These are phyloP conservation scores for Fagopyrum tataricum DNA, from an alignment of 148 eudicot species.

Conservation along the genomic window DNA sequence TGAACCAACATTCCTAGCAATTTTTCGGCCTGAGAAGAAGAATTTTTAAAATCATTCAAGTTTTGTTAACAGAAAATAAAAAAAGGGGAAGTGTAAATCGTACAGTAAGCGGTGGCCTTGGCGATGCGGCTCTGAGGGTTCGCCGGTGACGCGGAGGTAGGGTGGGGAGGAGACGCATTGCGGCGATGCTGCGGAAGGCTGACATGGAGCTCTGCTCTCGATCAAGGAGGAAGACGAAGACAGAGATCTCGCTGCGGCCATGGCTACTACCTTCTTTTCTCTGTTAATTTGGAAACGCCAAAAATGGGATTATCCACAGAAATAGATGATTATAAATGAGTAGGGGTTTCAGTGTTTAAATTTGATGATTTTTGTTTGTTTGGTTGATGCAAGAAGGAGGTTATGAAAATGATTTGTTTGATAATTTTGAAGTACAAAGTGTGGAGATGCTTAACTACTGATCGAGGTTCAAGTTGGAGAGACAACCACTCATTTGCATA, in stretches of 20 bases:
- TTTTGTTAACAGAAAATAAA: not conserved
- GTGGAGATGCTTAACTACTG: constrained; percentile 1
- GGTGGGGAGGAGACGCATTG: constrained; percentile 57
- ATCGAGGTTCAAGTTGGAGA: not conserved
- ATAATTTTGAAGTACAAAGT: not conserved
- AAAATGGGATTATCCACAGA: constrained; percentile 7
- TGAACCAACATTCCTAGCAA: constrained; percentile 69
- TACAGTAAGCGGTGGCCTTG: constrained; percentile 54
- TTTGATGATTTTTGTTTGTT: not conserved
- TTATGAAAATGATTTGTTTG: not conserved
- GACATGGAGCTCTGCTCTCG: constrained; percentile 44
- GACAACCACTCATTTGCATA: not conserved
- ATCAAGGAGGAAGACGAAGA: constrained; percentile 41
- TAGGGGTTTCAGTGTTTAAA: not conserved
- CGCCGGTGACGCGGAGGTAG: constrained; percentile 36
- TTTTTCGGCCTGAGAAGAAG: constrained; percentile 42
- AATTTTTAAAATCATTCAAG: not conserved
- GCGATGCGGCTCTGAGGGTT: constrained; percentile 38
- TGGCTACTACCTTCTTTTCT: constrained; percentile 18
- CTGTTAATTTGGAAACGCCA: not conserved
- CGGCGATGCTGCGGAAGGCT: constrained; percentile 45
- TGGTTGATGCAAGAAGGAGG: not conserved
- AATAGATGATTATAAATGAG: not conserved
- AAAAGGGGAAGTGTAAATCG: not conserved
- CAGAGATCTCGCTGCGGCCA: constrained; percentile 58